Conservation (phyloP, 495 filamentous ascomycete genomes). For the Amorphotheca resinae region DNA sequence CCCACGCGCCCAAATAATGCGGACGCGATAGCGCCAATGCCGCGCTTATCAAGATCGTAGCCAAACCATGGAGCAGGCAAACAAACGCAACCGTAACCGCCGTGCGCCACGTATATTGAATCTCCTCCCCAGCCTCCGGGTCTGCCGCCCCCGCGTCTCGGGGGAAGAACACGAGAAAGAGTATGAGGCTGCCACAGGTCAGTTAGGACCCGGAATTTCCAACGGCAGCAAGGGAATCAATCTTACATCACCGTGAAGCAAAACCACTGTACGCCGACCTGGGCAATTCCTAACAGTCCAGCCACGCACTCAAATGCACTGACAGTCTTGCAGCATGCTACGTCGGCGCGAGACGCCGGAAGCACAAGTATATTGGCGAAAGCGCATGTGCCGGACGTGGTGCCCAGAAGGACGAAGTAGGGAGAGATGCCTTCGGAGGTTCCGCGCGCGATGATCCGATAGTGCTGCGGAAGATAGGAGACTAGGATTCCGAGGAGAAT, state of each 20-base stretch:
- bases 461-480: slow-evolving; percentile 91
- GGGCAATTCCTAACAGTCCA: slow-evolving; percentile 72
- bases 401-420: slow-evolving; percentile 83
- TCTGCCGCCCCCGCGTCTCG: too few species aligned
- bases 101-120: slow-evolving; percentile 55
- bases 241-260: slow-evolving; percentile 90
- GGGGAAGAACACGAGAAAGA: slow-evolving; percentile 82
- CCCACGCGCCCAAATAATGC: slow-evolving; percentile 54
- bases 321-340: slow-evolving; percentile 72
- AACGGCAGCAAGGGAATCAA: too few species aligned
- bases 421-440: slow-evolving; percentile 95
- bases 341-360: slow-evolving; percentile 60
- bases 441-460: slow-evolving; percentile 72
- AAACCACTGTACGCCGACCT: slow-evolving; percentile 82
- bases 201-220: too few species aligned
- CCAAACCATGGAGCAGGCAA: slow-evolving; percentile 58
- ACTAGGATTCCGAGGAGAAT: slow-evolving; percentile 83
- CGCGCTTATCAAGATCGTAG: slow-evolving; percentile 52
- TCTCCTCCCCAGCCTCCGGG: too few species aligned
- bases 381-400: slow-evolving; percentile 72
- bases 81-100: slow-evolving; percentile 58
- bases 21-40: slow-evolving; percentile 46
- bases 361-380: slow-evolving; percentile 86
- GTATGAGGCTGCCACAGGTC: slow-evolving; percentile 50
- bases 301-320: slow-evolving; percentile 73